A percentile compares a stretch with the other conserved stretches of the same genome.
These are phyloP conservation scores for Penstemon newberryi DNA, from an alignment of 257 asterid species.

Conservation along the genomic window DNA sequence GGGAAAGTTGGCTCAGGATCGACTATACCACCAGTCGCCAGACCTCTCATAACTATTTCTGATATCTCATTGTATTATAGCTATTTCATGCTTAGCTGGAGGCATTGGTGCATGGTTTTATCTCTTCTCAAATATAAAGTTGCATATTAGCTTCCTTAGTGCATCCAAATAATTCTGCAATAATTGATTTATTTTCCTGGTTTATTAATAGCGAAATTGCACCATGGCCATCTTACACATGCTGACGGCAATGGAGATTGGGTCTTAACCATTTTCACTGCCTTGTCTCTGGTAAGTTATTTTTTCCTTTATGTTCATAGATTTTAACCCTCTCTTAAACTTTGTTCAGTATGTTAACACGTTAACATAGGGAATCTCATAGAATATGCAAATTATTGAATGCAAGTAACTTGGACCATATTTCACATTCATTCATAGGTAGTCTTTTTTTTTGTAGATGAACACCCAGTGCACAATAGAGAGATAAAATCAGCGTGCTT, in stretches of 20 bases:
- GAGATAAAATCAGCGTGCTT: no score
- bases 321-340: slow-evolving; percentile 12
- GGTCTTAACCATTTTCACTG: slow-evolving; percentile 92
- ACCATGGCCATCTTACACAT: slow-evolving; percentile 87
- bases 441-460: no score
- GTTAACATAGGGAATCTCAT: slow-evolving; percentile 6
- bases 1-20: neutral
- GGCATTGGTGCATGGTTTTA: slow-evolving; percentile 5
- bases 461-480: no score
- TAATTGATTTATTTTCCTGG: slow-evolving; percentile 27
- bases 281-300: slow-evolving; percentile 80
- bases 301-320: slow-evolving; percentile 1
- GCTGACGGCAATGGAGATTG: slow-evolving; percentile 99
- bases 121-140: neutral
- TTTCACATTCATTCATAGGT: neutral
- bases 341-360: slow-evolving; percentile 2
- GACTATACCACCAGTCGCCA: neutral
- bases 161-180: slow-evolving; percentile 21
- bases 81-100: slow-evolving; percentile 13
- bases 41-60: neutral
- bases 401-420: neutral
- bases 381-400: neutral
- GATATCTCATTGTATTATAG: no score
- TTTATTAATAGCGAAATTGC: slow-evolving; percentile 67
- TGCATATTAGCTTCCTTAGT: slow-evolving; percentile 15